Evolutionary conservation across 1,284 basidiomycete species (phyloP), one percentile per base, ranked within the genome.

Genomic region (Ganoderma lucidum): DNA sequence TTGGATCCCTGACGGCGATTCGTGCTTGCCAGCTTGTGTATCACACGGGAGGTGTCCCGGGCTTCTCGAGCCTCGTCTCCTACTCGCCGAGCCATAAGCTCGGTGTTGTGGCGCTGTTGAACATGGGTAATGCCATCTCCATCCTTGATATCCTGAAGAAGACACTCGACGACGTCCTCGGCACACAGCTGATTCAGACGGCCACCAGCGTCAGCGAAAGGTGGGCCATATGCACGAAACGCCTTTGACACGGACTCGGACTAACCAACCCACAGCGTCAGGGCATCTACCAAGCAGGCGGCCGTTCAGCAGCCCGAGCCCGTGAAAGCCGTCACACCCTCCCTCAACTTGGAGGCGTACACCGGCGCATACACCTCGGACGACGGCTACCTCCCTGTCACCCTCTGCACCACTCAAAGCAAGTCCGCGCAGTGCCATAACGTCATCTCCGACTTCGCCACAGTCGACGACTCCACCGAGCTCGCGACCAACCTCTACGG

Each of bases 61-160:
- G 84, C 1, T 84, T 82, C 73, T 81, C 81, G 55, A 82, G 81
- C 0, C 75, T 80, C 42, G 79, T 84, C 10, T 73, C 69, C 0
- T 76, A 78, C 62, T 61, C 76, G 19, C 74, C 75, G 6, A 19
- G 28, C 28, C 80, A 83, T 62, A 81, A 81, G 32, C 73, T 86
- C 10, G 85, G 80, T 1, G 75, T 85, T 32, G 79, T 84, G 28
- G 74, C 80, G 0, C 76, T 87, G 0, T 80, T 81, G 5, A 86
- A 87, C 66, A 74, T 73, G 55, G 83, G 85, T 62, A 80, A 78
- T 56, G 81, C 80, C 0, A 42, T 66, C 5, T 76, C 73, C 14
- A 75, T 82, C 15, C 62, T 78, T 4, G 79, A 82, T 58, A 74
- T 77, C 53, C 53, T 72, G 3, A 67, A 62, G 41, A 70, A 75